Evolutionary conservation across 305 asterid species (phyloP), one percentile per base, ranked within the genome.

Genomic region (Solanum hybrid): DNA sequence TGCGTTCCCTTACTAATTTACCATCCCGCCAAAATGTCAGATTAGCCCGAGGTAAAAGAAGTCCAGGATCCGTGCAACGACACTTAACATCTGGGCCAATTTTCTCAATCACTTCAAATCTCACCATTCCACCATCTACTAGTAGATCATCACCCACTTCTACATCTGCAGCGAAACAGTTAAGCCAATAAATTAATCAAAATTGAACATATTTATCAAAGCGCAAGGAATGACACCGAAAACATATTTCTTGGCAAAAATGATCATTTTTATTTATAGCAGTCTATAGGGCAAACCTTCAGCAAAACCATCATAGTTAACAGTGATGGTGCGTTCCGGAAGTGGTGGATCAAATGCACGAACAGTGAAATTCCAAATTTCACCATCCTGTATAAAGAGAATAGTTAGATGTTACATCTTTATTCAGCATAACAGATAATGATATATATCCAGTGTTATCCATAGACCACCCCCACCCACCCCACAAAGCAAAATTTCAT

Each of bases 111-210:
- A 98, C 99, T 90, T 98, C 99, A 95, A 97, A 98, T 92, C 99
- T 95, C 90, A 97, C 99, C 99, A 98, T 98, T 90, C 99, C 99
- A 93, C 99, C 99, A 92, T 98, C 99, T 79, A 98, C 97, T 72
- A 98, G 94, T 90, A 98, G 99, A 69, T 97, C 99, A 93, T 98
- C 99, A 31, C 99, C 99, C 86, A 96, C 95, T 89, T 92, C 91
- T 82, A 96, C 96, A 96, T 98, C 99, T 98, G 98, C 86, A 89
- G 89, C 2, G 69, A 6, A 42, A 88, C 79, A 88, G 69, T 78
- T 13, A 10, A 87, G 40, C 35, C 24, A 64, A 87, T 5, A 86
- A 80, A 75, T 51, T 75, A 46, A 40, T 64, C 14, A 20, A 76
- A 40, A 69, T 42, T 26, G 34, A 85, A 89, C 35, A 17, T 16